These are phyloP conservation scores for Aspergillus ellipticus DNA, from an alignment of 495 filamentous ascomycete genomes.

Conservation along the genomic window DNA sequence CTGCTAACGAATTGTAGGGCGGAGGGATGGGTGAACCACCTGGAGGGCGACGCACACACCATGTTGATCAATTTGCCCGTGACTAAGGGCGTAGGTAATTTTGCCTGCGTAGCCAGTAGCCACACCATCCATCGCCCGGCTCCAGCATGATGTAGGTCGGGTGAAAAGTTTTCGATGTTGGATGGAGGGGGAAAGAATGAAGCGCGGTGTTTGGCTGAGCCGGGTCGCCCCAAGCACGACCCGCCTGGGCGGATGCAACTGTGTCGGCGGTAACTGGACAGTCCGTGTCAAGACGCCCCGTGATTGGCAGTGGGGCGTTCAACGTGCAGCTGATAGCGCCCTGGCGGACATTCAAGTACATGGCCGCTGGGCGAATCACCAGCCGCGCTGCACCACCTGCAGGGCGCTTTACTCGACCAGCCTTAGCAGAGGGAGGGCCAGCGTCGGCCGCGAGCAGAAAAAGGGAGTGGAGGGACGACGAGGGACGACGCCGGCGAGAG, in stretches of 20 bases:
- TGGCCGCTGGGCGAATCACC: constrained; percentile 19
- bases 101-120: not conserved
- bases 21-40: constrained; percentile 1
- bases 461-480: constrained; percentile 1
- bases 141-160: constrained; percentile 2
- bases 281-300: constrained; percentile 2
- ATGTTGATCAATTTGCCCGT: not conserved
- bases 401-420: constrained; percentile 21
- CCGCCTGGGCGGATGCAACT: constrained; percentile 7
- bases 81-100: not conserved
- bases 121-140: not conserved
- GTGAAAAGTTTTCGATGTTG: constrained; percentile 5
- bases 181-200: constrained; percentile 7
- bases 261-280: constrained; percentile 10
- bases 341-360: constrained; percentile 16
- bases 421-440: constrained; percentile 15
- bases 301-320: constrained; percentile 18
- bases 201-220: constrained; percentile 10
- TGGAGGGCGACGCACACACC: constrained; percentile 4
- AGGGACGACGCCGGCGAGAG: not conserved
- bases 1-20: not conserved
- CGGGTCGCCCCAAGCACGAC: constrained; percentile 1
- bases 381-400: constrained; percentile 13
- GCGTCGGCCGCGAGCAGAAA: constrained; percentile 1
- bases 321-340: constrained; percentile 29